Evolutionary conservation across 768 basidiomycete genomes (phyloP).

Genomic region (Tylopilus sp.): DNA sequence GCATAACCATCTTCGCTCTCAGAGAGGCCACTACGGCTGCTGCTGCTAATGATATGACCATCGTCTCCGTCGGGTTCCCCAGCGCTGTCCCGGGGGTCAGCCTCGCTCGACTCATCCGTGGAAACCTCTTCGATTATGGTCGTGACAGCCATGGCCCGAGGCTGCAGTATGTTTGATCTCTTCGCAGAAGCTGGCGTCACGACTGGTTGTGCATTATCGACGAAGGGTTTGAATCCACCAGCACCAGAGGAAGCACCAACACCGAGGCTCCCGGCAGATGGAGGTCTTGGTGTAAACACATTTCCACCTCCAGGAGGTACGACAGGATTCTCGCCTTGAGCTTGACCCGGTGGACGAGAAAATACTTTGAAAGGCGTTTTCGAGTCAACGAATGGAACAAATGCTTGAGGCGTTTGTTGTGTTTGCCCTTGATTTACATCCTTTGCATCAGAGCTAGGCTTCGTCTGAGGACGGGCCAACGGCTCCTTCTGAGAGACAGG

Average conservation of each 20-base stretch:
- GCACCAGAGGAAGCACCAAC: conserved; percentile 2
- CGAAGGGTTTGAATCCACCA: conserved; percentile 38
- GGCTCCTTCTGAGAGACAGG: conserved; percentile 46
- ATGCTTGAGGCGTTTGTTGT: conserved; percentile 33
- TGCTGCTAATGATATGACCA: conserved; percentile 20
- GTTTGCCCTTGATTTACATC: conserved; percentile 17
- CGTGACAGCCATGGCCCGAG: conserved; percentile 15
- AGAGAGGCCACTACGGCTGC: conserved; percentile 31
- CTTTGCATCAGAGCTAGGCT: conserved; percentile 13
- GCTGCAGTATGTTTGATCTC: conserved; percentile 18
- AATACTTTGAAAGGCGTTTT: conserved; percentile 58
- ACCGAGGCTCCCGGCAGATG: conserved; percentile 9
- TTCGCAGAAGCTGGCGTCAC: conserved; percentile 18
- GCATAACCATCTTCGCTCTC: conserved; percentile 35
- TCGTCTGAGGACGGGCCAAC: conserved; percentile 23
- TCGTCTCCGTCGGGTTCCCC: conserved; percentile 26
- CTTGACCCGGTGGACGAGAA: conserved; percentile 52
- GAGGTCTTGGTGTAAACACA: conserved; percentile 46
- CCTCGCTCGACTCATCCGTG: conserved; percentile 34
- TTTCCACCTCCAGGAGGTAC: conserved; percentile 17
- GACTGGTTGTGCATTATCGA: conserved; percentile 21
- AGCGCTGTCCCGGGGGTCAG: conserved; percentile 15
- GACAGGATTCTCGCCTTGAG: conserved; percentile 38
- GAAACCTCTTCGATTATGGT: conserved; percentile 26
- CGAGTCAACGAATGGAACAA: conserved; percentile 39